These are phyloP conservation scores for Phanerochaete sordida DNA, from an alignment of 768 basidiomycete species.

Conservation along the genomic window DNA sequence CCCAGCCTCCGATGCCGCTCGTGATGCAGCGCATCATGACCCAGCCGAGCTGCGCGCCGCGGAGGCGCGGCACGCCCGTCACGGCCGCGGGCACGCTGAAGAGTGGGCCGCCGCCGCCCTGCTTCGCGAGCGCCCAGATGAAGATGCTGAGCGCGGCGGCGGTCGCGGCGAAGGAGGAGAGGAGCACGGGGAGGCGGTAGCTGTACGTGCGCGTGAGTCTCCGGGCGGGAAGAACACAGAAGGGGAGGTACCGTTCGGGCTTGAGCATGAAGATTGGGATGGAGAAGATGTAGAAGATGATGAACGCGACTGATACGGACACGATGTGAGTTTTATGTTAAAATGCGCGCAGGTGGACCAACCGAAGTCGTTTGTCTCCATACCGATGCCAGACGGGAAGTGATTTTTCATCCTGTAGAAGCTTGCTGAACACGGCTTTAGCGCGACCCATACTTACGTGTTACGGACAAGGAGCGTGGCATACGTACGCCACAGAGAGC, in stretches of 20 bases:
- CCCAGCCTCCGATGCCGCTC: conserved; percentile 31
- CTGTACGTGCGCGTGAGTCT: neutral
- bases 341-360: neutral
- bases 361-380: conserved; percentile 33
- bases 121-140: conserved; percentile 17
- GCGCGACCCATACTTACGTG: neutral
- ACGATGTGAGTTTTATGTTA: neutral
- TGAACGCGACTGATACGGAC: conserved; percentile 21
- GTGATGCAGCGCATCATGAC: conserved; percentile 29
- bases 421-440: conserved; percentile 19
- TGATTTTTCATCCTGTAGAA: conserved; percentile 29
- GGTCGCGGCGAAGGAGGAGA: conserved; percentile 26
- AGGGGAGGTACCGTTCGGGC: conserved; percentile 23
- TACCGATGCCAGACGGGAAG: conserved; percentile 21
- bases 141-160: conserved; percentile 24
- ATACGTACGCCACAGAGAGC: conserved; percentile 28
- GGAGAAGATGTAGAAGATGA: conserved; percentile 28
- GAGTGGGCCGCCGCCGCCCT: conserved; percentile 29
- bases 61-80: conserved; percentile 21
- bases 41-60: conserved; percentile 25
- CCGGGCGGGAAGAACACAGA: neutral
- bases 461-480: neutral
- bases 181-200: conserved; percentile 22
- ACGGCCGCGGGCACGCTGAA: conserved; percentile 26
- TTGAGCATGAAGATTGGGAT: conserved; percentile 26